phyloP scores from a whole-genome alignment of 306 rosid genomes.

The Coriaria nepalensis region DNA sequence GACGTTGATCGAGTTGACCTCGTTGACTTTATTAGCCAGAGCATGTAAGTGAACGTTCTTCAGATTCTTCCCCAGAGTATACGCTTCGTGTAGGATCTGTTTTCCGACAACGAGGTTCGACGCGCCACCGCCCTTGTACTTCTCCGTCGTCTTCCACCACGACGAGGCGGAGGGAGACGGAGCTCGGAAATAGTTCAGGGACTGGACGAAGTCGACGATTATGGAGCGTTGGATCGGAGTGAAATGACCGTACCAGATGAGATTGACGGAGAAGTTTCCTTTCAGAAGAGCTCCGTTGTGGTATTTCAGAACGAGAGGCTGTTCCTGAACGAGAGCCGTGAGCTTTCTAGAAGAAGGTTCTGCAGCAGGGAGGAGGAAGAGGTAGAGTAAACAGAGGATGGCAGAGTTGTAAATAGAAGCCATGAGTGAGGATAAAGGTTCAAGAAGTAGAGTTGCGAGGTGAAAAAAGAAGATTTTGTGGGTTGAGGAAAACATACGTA shows the following conservation, averaged over 20 bases:
- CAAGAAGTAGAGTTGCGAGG: not conserved
- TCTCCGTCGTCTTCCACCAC: slow-evolving; percentile 84
- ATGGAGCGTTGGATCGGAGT: slow-evolving; percentile 67
- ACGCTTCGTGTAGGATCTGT: slow-evolving; percentile 46
- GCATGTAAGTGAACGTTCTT: slow-evolving; percentile 29
- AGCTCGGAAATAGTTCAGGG: slow-evolving; percentile 17
- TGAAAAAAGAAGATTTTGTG: not conserved
- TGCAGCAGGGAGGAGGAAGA: not conserved
- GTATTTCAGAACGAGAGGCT: slow-evolving; percentile 58
- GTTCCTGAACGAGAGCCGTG: slow-evolving; percentile 41
- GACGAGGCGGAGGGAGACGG: slow-evolving; percentile 39
- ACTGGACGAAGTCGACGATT: slow-evolving; percentile 58
- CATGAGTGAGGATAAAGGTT: slow-evolving; percentile 13
- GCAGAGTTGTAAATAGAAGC: slow-evolving; percentile 17
- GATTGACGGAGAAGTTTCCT: slow-evolving; percentile 63
- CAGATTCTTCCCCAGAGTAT: slow-evolving; percentile 52
- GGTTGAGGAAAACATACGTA: not conserved
- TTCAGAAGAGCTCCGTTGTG: slow-evolving; percentile 81
- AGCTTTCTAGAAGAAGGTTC: slow-evolving; percentile 17
- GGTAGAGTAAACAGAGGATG: slow-evolving; percentile 9
- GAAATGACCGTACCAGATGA: slow-evolving; percentile 75
- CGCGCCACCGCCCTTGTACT: slow-evolving; percentile 55
- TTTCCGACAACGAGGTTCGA: slow-evolving; percentile 50
- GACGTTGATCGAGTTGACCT: slow-evolving; percentile 33
- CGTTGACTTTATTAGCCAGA: slow-evolving; percentile 29